These are phyloP conservation scores for Beauveria rudraprayagi DNA, from an alignment of 2,329 filamentous ascomycete genomes.

Conservation along the genomic window DNA sequence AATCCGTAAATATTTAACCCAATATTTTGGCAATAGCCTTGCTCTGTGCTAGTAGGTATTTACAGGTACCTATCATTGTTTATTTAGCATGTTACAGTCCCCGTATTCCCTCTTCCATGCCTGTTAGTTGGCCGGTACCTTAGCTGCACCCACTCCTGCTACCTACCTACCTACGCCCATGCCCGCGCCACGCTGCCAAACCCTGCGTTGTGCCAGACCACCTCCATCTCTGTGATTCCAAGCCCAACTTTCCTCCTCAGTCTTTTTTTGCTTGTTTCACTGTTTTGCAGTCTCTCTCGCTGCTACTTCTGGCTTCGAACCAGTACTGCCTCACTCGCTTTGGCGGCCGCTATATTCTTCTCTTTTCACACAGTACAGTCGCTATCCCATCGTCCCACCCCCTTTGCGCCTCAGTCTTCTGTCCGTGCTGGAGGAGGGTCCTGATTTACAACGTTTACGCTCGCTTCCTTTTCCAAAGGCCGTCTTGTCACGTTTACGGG, in stretches of 20 bases:
- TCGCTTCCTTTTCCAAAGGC: not conserved
- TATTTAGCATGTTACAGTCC: not conserved
- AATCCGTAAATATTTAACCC: too few species aligned
- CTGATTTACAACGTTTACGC: not conserved
- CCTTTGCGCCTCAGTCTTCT: not conserved
- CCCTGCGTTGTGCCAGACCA: not conserved
- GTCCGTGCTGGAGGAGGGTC: not conserved
- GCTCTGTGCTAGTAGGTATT: too few species aligned
- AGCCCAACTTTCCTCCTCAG: not conserved
- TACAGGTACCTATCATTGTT: not conserved
- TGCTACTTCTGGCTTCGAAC: constrained; percentile 14
- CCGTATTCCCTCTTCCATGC: not conserved
- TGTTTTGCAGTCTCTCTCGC: constrained; percentile 15
- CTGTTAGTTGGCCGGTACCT: not conserved
- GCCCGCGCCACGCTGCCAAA: not conserved
- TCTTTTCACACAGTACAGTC: constrained; percentile 12
- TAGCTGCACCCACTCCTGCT: not conserved
- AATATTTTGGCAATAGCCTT: too few species aligned
- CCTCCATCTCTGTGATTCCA: not conserved
- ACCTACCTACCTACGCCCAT: not conserved
- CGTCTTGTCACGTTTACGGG: not conserved
- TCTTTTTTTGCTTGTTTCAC: not conserved
- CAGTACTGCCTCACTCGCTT: constrained; percentile 48
- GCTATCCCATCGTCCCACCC: not conserved
- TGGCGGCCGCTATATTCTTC: constrained; percentile 38